Percentiles rank a stretch among this genome's conserved stretches.
These are phyloP conservation scores for Coemansia sp. DNA, from an alignment of 192 early-diverging fungal species.

Conservation along the genomic window DNA sequence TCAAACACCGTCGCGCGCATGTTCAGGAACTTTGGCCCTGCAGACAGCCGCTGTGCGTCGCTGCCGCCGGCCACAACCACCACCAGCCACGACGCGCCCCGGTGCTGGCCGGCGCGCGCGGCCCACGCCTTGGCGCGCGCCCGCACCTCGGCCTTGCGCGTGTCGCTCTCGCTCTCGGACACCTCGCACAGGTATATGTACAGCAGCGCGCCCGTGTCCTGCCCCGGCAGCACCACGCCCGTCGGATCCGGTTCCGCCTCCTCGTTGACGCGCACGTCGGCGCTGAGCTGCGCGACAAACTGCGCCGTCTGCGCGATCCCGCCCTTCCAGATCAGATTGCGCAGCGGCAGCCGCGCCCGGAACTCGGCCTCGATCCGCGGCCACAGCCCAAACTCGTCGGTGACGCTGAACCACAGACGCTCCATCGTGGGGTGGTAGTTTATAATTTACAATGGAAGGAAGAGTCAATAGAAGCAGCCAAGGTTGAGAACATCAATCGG, in stretches of 20 bases:
- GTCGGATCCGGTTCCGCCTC: slow-evolving; percentile 1
- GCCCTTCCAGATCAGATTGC: slow-evolving; percentile 76
- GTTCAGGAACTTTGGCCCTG: slow-evolving; percentile 49
- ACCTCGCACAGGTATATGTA: slow-evolving; percentile 27
- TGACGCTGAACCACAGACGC: slow-evolving; percentile 15
- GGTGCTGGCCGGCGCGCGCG: slow-evolving; percentile 10
- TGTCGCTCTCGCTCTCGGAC: slow-evolving; percentile 27
- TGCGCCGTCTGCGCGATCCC: slow-evolving; percentile 60
- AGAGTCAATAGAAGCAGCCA: not conserved
- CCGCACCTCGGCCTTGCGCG: slow-evolving; percentile 38
- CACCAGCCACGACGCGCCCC: slow-evolving; percentile 82
- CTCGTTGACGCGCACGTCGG: not conserved
- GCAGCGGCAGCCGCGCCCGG: slow-evolving; percentile 65
- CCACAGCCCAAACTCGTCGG: slow-evolving; percentile 53
- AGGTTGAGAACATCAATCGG: too few relatives aligned
- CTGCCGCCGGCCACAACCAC: slow-evolving; percentile 64
- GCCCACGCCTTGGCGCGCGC: slow-evolving; percentile 42
- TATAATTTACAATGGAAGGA: slow-evolving; percentile 5
- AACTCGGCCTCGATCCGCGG: slow-evolving; percentile 62
- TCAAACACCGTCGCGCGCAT: slow-evolving; percentile 74
- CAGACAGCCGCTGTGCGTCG: slow-evolving; percentile 43
- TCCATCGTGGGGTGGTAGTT: slow-evolving; percentile 4
- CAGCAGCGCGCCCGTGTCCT: slow-evolving; percentile 14
- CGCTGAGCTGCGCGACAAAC: slow-evolving; percentile 54
- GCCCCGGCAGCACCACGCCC: not conserved